Percentiles rank a stretch among this genome's conserved stretches.
These are phyloP conservation scores for Fusarium armeniacum DNA, from an alignment of 2,329 filamentous ascomycete genomes.

Conservation along the genomic window DNA sequence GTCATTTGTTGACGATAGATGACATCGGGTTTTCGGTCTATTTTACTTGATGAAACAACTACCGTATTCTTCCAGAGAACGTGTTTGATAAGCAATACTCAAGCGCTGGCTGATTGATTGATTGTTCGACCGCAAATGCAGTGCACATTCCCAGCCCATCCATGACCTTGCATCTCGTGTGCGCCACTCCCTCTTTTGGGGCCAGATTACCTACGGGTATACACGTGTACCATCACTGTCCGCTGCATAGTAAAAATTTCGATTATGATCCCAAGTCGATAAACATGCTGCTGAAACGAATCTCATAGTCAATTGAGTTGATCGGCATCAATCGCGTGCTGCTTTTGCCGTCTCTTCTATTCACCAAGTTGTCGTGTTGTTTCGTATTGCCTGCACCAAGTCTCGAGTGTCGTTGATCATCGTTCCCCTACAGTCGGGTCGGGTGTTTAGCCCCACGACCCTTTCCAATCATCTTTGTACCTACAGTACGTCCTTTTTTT, in stretches of 20 bases:
- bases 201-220: background rate
- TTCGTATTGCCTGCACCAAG: conserved; percentile 17
- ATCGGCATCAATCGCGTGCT: background rate
- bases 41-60: background rate
- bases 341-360: background rate
- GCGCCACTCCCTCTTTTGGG: conserved; percentile 28
- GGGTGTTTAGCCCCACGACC: conserved; percentile 43
- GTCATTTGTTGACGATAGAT: conserved; percentile 15
- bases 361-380: background rate
- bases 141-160: conserved; percentile 7
- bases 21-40: background rate
- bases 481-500: conserved; percentile 22
- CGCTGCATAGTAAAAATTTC: background rate
- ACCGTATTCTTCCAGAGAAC: no score
- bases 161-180: conserved; percentile 22
- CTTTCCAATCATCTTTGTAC: conserved; percentile 26
- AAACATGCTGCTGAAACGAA: background rate
- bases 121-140: conserved; percentile 2
- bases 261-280: background rate
- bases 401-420: conserved; percentile 26
- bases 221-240: conserved; percentile 16
- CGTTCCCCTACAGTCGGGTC: conserved; percentile 29
- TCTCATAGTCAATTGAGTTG: background rate
- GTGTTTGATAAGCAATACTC: background rate
- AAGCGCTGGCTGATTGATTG: background rate